phyloP scores from a whole-genome alignment of 2,329 filamentous ascomycete genomes.

The Paecilomyces formosus region DNA sequence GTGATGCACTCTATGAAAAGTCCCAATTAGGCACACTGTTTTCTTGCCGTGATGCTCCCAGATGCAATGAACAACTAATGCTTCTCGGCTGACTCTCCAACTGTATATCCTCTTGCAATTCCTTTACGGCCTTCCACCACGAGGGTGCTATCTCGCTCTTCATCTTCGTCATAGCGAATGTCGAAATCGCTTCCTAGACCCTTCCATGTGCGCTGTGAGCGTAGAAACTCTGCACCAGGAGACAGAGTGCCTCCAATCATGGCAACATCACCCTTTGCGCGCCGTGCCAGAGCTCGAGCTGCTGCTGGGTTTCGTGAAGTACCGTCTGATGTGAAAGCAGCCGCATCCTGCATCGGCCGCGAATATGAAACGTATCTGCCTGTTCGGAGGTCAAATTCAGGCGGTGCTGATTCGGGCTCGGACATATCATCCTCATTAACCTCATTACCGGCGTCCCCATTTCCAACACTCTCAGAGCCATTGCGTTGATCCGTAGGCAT shows the following conservation, averaged over 20 bases:
- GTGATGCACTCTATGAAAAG: background rate
- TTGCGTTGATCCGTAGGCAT: slow-evolving; percentile 17
- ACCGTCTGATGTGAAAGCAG: slow-evolving; percentile 18
- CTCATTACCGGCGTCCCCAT: slow-evolving; percentile 30
- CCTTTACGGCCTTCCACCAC: slow-evolving; percentile 84
- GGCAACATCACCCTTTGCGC: slow-evolving; percentile 63
- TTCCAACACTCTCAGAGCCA: slow-evolving; percentile 16
- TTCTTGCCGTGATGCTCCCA: background rate
- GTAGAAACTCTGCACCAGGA: slow-evolving; percentile 80
- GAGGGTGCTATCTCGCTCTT: slow-evolving; percentile 48
- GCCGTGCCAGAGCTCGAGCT: slow-evolving; percentile 52
- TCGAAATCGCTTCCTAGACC: slow-evolving; percentile 83
- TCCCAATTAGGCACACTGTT: background rate
- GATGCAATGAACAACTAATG: slow-evolving; percentile 10
- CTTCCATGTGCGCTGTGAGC: slow-evolving; percentile 79
- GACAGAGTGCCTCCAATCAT: slow-evolving; percentile 81
- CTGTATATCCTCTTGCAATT: slow-evolving; percentile 79
- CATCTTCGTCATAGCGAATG: slow-evolving; percentile 52
- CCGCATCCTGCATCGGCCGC: slow-evolving; percentile 35
- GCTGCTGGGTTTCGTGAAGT: slow-evolving; percentile 17
- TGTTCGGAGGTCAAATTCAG: slow-evolving; percentile 87
- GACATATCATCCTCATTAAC: slow-evolving; percentile 60
- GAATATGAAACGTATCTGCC: slow-evolving; percentile 76
- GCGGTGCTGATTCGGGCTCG: slow-evolving; percentile 60
- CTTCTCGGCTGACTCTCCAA: slow-evolving; percentile 51